phyloP scores from a whole-genome alignment of 306 rosid genomes.

The Prunus armeniaca region DNA sequence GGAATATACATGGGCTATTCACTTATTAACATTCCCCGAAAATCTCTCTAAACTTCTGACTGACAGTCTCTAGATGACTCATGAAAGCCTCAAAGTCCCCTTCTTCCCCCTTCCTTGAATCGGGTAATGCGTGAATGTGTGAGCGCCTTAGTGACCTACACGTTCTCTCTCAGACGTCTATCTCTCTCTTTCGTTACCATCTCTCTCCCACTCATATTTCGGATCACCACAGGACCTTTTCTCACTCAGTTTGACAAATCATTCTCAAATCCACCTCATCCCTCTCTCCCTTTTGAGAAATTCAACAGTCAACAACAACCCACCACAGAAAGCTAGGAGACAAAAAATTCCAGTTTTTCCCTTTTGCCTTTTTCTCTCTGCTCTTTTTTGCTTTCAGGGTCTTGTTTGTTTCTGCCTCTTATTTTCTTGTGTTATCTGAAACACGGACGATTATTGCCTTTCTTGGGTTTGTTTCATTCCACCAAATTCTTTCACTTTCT shows the following conservation, averaged over 20 bases:
- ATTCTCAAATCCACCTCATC: neutral
- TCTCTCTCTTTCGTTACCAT: neutral
- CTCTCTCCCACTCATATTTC: constrained; percentile 30
- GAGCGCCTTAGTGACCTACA: constrained; percentile 19
- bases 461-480: neutral
- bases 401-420: constrained; percentile 4
- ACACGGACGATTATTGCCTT: neutral
- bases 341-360: constrained; percentile 13
- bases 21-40: neutral
- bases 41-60: neutral
- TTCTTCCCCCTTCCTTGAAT: neutral
- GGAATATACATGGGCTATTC: neutral
- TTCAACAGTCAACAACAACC: constrained; percentile 33
- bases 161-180: constrained; percentile 10
- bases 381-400: neutral
- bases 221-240: constrained; percentile 59
- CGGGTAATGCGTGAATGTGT: neutral
- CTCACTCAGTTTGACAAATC: constrained; percentile 8
- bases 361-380: constrained; percentile 4
- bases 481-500: constrained; percentile 12
- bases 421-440: constrained; percentile 23
- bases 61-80: too few species aligned
- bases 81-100: too few species aligned
- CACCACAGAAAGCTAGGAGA: constrained; percentile 34
- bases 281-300: constrained; percentile 14